Percentiles rank a stretch among this genome's conserved stretches.
phyloP scores from a whole-genome alignment of 2,329 filamentous ascomycete species.

The Colletotrichum tamarilloi region DNA sequence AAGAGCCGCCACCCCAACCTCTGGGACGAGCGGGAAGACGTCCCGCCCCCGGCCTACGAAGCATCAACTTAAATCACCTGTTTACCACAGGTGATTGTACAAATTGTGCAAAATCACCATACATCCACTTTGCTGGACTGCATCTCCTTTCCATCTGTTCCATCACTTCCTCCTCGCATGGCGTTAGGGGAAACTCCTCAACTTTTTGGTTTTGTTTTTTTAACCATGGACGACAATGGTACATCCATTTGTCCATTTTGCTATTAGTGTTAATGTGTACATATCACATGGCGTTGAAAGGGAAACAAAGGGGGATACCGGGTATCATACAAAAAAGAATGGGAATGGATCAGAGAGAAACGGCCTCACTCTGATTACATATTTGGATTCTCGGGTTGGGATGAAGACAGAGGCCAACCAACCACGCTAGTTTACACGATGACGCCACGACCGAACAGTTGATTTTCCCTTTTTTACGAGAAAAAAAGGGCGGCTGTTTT shows the following conservation, averaged over 20 bases:
- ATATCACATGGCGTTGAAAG: slow-evolving; percentile 34
- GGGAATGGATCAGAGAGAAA: slow-evolving; percentile 31
- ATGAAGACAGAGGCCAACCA: slow-evolving; percentile 23
- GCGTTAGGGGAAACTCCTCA: slow-evolving; percentile 25
- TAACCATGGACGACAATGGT: background rate
- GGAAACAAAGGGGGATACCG: slow-evolving; percentile 6
- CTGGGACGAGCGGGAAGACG: slow-evolving; percentile 67
- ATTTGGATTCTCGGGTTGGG: slow-evolving; percentile 35
- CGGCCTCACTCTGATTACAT: slow-evolving; percentile 8
- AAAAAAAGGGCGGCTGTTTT: slow-evolving; percentile 8
- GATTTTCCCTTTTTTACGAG: background rate
- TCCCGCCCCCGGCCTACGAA: slow-evolving; percentile 73
- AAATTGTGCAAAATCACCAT: slow-evolving; percentile 26
- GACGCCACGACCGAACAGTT: background rate
- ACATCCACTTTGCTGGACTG: slow-evolving; percentile 12
- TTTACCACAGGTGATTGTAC: slow-evolving; percentile 27
- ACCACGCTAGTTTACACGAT: slow-evolving; percentile 28
- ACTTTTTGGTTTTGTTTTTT: background rate
- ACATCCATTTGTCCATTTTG: background rate
- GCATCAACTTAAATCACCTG: slow-evolving; percentile 51
- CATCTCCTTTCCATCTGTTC: slow-evolving; percentile 31
- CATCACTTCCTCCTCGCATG: slow-evolving; percentile 33
- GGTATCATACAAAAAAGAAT: slow-evolving; percentile 29
- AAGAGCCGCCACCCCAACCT: slow-evolving; percentile 69
- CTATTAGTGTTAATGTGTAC: slow-evolving; percentile 35